A percentile compares a stretch with the other conserved stretches of the same genome.
Evolutionary conservation across 306 rosid species (phyloP).

Genomic region (Cucurbita ficifolia): DNA sequence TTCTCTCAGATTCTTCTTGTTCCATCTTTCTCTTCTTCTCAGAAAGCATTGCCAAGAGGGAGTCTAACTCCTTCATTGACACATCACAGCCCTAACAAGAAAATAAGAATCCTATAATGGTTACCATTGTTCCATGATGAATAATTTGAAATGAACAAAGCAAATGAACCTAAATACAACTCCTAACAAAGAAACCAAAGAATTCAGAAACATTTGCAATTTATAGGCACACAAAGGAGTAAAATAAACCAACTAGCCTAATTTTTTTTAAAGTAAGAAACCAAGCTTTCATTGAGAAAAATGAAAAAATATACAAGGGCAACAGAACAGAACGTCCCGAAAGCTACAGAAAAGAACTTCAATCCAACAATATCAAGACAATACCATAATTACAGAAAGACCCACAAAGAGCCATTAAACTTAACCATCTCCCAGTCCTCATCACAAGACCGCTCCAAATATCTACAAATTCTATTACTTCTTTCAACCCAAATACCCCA

Average conservation of each 20-base stretch:
- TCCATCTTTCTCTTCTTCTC: slow-evolving; percentile 97
- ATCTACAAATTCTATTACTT: too few relatives aligned
- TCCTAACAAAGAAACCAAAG: neutral
- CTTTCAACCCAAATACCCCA: too few relatives aligned
- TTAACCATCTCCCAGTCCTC: too few relatives aligned
- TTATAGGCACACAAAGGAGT: neutral
- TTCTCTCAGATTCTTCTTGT: slow-evolving; percentile 95
- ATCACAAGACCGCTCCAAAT: too few relatives aligned
- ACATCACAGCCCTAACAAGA: slow-evolving; percentile 74
- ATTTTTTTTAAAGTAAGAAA: too few relatives aligned
- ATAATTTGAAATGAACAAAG: neutral
- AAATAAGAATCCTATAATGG: neutral
- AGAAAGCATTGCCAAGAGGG: slow-evolving; percentile 54
- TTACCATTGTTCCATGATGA: neutral
- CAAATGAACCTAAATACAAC: neutral
- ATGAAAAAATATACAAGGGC: too few relatives aligned
- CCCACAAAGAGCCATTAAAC: too few relatives aligned
- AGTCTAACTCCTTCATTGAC: slow-evolving; percentile 74
- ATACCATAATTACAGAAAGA: too few relatives aligned
- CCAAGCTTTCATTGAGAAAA: too few relatives aligned
- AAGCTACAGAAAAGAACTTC: too few relatives aligned
- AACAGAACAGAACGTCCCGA: too few relatives aligned
- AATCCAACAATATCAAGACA: too few relatives aligned
- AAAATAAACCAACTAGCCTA: neutral
- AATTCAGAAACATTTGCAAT: neutral